These are phyloP conservation scores for Selenicereus undatus DNA, from an alignment of 148 eudicot genomes.

Conservation along the genomic window DNA sequence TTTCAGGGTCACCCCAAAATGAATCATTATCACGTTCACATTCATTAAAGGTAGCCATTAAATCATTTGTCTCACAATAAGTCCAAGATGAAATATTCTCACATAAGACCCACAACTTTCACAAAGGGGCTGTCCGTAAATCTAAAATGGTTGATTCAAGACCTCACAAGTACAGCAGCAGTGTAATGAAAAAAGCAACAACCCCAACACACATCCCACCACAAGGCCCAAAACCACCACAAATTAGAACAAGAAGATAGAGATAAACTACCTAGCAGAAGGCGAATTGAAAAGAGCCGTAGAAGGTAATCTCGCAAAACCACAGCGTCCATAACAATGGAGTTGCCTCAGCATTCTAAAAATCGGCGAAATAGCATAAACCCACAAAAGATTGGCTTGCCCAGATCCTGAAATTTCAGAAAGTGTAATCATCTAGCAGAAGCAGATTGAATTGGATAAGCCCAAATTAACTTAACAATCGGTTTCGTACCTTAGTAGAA, in stretches of 20 bases:
- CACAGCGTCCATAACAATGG: constrained; percentile 8
- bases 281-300: neutral
- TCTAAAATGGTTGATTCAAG: neutral
- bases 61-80: too few species aligned
- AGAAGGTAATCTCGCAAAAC: constrained; percentile 12
- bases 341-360: constrained; percentile 7
- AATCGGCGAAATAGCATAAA: neutral
- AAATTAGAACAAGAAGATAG: neutral
- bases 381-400: neutral
- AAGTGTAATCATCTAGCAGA: too few species aligned
- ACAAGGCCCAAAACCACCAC: neutral
- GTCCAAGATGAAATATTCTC: too few species aligned
- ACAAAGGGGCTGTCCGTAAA: neutral
- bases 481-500: too few species aligned
- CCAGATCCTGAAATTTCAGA: neutral
- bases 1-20: too few species aligned
- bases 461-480: too few species aligned
- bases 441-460: neutral
- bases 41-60: too few species aligned
- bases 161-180: neutral
- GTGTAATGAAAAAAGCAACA: neutral
- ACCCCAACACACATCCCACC: neutral
- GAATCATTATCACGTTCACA: too few species aligned
- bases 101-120: neutral
- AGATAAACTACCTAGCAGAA: constrained; percentile 3